Conservation (phyloP, 208 protist genomes). For the Histomonas meleagridis region DNA sequence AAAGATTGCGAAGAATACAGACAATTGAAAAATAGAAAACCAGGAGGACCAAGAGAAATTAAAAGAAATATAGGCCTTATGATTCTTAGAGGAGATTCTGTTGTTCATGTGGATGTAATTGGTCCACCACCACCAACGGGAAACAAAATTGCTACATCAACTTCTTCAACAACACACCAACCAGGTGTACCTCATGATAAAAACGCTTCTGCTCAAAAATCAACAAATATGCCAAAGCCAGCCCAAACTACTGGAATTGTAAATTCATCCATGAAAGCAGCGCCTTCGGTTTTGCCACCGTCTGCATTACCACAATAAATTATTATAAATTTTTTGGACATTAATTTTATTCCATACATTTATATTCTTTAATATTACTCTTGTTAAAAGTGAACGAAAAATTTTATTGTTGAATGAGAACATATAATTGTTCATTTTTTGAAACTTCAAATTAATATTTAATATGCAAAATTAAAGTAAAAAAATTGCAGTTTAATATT, state of each 20-base stretch:
- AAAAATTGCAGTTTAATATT: too few species aligned
- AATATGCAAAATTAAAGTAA: too few species aligned
- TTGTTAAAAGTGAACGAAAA: too few species aligned
- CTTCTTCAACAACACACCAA: neutral
- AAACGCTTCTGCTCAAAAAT: neutral
- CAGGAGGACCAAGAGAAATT: neutral
- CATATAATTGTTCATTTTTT: too few species aligned
- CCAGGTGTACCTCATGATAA: neutral
- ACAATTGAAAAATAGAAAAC: neutral
- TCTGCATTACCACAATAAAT: conserved; percentile 23
- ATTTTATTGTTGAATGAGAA: too few species aligned
- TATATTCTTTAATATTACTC: too few species aligned
- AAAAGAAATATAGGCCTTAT: conserved; percentile 26
- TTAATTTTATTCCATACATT: too few species aligned
- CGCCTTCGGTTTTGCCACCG: neutral
- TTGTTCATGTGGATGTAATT: conserved; percentile 6
- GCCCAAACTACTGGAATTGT: neutral
- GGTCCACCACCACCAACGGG: conserved; percentile 15
- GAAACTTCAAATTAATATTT: too few species aligned
- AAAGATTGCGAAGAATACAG: conserved; percentile 34
- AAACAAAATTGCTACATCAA: neutral
- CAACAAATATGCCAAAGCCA: neutral
- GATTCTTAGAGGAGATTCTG: conserved; percentile 9
- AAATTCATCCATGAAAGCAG: neutral
- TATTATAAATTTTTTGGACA: too few species aligned